Evolutionary conservation across 352 stramenopile species (phyloP).

Genomic region (Globisporangium middletonii): DNA sequence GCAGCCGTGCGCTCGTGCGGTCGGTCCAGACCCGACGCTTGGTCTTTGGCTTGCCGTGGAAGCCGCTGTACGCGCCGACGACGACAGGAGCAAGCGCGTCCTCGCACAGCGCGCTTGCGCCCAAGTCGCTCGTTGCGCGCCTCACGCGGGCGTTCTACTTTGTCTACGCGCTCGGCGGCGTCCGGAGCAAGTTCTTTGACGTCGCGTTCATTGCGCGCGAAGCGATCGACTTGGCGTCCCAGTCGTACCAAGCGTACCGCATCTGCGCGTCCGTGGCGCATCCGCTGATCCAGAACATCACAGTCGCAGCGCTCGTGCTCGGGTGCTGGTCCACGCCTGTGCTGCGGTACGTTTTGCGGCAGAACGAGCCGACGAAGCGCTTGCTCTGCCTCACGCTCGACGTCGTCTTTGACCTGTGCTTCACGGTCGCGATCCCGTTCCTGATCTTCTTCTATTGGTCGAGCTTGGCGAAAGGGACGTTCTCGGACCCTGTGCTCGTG

Average conservation of each 20-base stretch:
- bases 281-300: slow-evolving; percentile 7
- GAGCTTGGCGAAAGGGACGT: slow-evolving; percentile 5
- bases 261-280: slow-evolving; percentile 13
- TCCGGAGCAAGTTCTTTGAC: slow-evolving; percentile 24
- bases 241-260: slow-evolving; percentile 23
- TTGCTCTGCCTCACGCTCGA: slow-evolving; percentile 18
- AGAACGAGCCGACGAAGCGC: slow-evolving; percentile 13
- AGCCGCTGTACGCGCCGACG: neutral
- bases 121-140: neutral
- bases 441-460: slow-evolving; percentile 17
- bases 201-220: slow-evolving; percentile 17
- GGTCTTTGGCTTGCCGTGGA: neutral
- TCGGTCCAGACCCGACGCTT: neutral
- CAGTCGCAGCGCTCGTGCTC: slow-evolving; percentile 11
- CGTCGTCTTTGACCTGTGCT: slow-evolving; percentile 22
- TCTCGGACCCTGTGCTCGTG: slow-evolving; percentile 4
- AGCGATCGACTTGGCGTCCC: slow-evolving; percentile 15
- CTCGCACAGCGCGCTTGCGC: neutral
- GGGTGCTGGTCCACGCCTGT: slow-evolving; percentile 21
- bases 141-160: slow-evolving; percentile 2
- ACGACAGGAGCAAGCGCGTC: neutral
- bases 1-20: neutral
- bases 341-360: neutral
- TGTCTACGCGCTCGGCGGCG: slow-evolving; percentile 1
- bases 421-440: slow-evolving; percentile 20